Percentiles rank a stretch among this genome's conserved stretches.
Evolutionary conservation across 2,329 filamentous ascomycete species (phyloP).

Genomic region (Colletotrichum sublineola): DNA sequence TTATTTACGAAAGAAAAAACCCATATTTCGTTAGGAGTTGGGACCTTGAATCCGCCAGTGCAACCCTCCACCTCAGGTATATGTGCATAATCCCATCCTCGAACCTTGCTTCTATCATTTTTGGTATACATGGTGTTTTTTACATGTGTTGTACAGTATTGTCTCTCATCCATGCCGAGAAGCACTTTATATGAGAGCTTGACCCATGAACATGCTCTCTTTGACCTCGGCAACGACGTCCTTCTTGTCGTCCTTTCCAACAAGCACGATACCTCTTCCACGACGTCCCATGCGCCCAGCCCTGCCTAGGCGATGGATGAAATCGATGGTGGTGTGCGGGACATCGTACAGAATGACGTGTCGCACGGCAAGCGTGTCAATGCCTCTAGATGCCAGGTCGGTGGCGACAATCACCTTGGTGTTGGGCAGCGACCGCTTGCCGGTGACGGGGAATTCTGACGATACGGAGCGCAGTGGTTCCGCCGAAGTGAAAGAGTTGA

Average conservation of each 20-base stretch:
- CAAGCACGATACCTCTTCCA: constrained; percentile 89
- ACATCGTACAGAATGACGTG: constrained; percentile 97
- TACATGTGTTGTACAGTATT: constrained; percentile 34
- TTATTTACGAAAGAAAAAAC: not conserved
- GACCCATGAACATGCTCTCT: constrained; percentile 87
- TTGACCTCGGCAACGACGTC: constrained; percentile 94
- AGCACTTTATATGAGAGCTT: constrained; percentile 75
- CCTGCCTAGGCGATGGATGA: constrained; percentile 93
- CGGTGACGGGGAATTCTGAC: constrained; percentile 48
- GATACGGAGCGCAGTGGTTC: constrained; percentile 55
- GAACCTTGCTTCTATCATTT: not conserved
- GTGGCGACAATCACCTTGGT: constrained; percentile 95
- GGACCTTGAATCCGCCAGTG: not conserved
- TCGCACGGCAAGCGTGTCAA: constrained; percentile 91
- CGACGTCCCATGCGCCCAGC: constrained; percentile 93
- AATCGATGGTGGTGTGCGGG: constrained; percentile 97
- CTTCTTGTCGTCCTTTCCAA: constrained; percentile 88
- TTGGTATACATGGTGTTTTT: constrained; percentile 16
- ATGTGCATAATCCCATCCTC: constrained; percentile 11
- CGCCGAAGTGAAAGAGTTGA: constrained; percentile 78
- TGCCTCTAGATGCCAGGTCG: constrained; percentile 90
- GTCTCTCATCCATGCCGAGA: too few relatives aligned
- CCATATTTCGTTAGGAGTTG: constrained; percentile 9
- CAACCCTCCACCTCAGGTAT: constrained; percentile 27
- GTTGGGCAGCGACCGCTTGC: constrained; percentile 72